phyloP scores from a whole-genome alignment of 768 basidiomycete species.

The Tephrocybe sp. region DNA sequence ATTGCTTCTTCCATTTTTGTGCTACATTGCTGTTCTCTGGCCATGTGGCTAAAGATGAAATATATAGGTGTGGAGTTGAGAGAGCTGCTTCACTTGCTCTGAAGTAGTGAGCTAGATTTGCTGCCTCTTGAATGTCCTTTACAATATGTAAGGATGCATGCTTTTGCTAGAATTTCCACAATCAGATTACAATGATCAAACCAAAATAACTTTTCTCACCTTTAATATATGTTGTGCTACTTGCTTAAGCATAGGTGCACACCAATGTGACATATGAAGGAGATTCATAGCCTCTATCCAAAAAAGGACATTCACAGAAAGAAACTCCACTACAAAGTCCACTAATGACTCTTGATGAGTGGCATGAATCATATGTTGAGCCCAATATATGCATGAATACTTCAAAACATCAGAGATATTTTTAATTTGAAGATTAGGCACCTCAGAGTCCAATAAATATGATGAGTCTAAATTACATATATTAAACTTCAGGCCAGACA shows the following conservation, averaged over 20 bases:
- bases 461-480: too few species aligned
- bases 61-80: slow-evolving; percentile 22
- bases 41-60: slow-evolving; percentile 22
- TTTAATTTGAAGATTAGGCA: slow-evolving; percentile 22
- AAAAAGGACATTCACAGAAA: neutral
- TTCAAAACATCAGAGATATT: slow-evolving; percentile 17
- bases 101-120: too few species aligned
- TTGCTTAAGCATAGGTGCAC: neutral
- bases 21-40: neutral
- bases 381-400: too few species aligned
- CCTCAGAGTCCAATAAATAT: too few species aligned
- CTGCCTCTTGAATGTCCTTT: neutral
- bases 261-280: too few species aligned
- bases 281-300: too few species aligned
- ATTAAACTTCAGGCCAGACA: too few species aligned
- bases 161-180: too few species aligned
- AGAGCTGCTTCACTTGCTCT: too few species aligned
- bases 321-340: neutral
- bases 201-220: too few species aligned
- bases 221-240: neutral
- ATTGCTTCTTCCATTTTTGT: neutral
- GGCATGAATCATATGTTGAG: too few species aligned
- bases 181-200: too few species aligned
- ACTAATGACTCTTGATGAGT: slow-evolving; percentile 24
- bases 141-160: neutral